Base-by-base conservation (phyloP, 441 rosid genomes). In the Corymbia calophylla region DNA sequence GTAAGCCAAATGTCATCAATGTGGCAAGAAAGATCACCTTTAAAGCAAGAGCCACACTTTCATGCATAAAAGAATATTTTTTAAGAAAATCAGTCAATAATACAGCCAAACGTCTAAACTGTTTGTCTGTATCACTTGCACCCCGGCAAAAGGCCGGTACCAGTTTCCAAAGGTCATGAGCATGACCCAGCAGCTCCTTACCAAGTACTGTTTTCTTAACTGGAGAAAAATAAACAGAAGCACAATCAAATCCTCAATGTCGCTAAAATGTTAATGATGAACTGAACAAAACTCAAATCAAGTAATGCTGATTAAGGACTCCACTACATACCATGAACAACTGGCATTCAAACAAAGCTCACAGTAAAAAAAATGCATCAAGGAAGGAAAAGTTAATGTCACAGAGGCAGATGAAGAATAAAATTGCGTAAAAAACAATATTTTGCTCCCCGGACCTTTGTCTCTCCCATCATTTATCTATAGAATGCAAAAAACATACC, bases 91-190 rank as follows among this genome's bases (percentile, higher is more conserved):
- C 90, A 90, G 93, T 91, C 89, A 98, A 91, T 89, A 97, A 94
- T 90, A 93, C 92, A 87, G 96, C 95, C 93, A 98, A 92, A 85
- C 95, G 89, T 90, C 92, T 91, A 91, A 95, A 93, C 53, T 91
- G 93, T 89, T 91, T 91, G 90, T 91, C 91, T 21, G 93, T 93
- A 90, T 98, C 99, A 89, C 90, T 93, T 88, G 99, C 97, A 93
- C 95, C 94, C 90, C 92, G 93, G 92, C 98, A 97, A 89, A 97
- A 97, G 90, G 98, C 95, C 89, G 99, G 97, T 66, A 97, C 93
- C 93, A 98, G 93, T 80, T 92, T 95, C 96, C 93, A 92, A 11
- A 98, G 97, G 88, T 92, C 96, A 91, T 91, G 94, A 87, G 99
- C 95, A 94, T 90, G 91, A 90, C 96, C 93, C 93, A 92, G 93